Evolutionary conservation across 2,329 filamentous ascomycete species (phyloP).

Genomic region (Fusarium sp.): DNA sequence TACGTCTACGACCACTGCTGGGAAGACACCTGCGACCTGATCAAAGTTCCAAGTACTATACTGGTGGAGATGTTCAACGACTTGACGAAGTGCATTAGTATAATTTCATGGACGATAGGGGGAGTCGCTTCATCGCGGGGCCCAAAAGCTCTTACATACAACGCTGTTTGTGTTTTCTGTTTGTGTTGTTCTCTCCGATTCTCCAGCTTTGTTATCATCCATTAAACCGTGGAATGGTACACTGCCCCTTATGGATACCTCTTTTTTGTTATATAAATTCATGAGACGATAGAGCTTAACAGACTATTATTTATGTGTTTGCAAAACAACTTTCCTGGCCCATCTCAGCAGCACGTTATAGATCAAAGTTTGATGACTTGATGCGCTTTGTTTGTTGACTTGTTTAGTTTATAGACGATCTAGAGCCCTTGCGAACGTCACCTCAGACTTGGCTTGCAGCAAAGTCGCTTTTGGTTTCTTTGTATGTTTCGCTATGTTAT

Average conservation of each 20-base stretch:
- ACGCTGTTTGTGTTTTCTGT: slow-evolving; percentile 30
- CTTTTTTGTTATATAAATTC: slow-evolving; percentile 39
- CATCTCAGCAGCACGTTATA: too few relatives aligned
- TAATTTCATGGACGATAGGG: slow-evolving; percentile 30
- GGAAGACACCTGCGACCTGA: slow-evolving; percentile 31
- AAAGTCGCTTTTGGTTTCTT: background rate
- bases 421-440: background rate
- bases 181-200: slow-evolving; percentile 31
- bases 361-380: background rate
- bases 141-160: slow-evolving; percentile 26
- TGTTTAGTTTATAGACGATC: background rate
- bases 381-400: background rate
- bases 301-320: slow-evolving; percentile 20
- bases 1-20: slow-evolving; percentile 10
- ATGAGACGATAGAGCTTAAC: slow-evolving; percentile 38
- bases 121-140: slow-evolving; percentile 22
- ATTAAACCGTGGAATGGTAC: slow-evolving; percentile 18
- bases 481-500: background rate
- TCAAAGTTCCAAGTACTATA: background rate
- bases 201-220: slow-evolving; percentile 16
- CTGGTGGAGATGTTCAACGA: slow-evolving; percentile 37
- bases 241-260: slow-evolving; percentile 44
- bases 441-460: background rate
- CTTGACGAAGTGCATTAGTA: slow-evolving; percentile 45
- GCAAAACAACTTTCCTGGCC: background rate